Percentiles rank a stretch among this genome's conserved stretches.
phyloP scores from a whole-genome alignment of 352 stramenopile species.

The Globisporangium nunn region DNA sequence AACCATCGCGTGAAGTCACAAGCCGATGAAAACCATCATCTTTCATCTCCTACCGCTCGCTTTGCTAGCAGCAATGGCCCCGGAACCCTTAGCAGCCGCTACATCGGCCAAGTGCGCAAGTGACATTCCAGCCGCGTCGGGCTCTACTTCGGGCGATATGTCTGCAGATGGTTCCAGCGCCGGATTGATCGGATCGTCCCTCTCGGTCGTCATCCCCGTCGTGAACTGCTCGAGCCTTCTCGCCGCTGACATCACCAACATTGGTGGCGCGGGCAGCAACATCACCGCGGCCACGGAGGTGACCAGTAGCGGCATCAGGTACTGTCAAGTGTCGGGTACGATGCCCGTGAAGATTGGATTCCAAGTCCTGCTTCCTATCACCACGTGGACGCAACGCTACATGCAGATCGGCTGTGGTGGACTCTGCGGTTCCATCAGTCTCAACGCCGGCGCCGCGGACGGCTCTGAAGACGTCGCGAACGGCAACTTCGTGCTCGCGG shows the following conservation, averaged over 20 bases:
- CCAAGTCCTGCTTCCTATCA: slow-evolving; percentile 23
- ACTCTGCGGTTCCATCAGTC: slow-evolving; percentile 24
- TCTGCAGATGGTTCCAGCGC: neutral
- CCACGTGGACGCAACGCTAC: slow-evolving; percentile 34
- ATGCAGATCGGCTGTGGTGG: slow-evolving; percentile 32
- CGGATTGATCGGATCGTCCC: neutral
- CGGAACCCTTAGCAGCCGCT: too few relatives aligned
- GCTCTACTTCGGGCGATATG: neutral
- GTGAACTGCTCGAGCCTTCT: neutral
- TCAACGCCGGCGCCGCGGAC: slow-evolving; percentile 19
- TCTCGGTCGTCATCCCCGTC: neutral
- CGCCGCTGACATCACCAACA: neutral
- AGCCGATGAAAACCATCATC: neutral
- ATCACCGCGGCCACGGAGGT: neutral
- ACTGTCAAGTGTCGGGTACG: neutral
- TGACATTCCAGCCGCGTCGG: neutral
- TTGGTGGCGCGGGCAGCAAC: neutral
- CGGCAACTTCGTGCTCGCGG: slow-evolving; percentile 24
- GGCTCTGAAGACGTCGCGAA: slow-evolving; percentile 13
- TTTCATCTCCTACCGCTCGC: neutral
- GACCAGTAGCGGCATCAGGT: neutral
- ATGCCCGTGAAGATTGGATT: slow-evolving; percentile 12
- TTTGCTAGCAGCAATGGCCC: neutral
- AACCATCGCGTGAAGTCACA: neutral
- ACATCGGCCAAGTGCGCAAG: neutral